phyloP scores from a whole-genome alignment of 1,284 basidiomycete genomes.

The Fomitopsis schrenkii region DNA sequence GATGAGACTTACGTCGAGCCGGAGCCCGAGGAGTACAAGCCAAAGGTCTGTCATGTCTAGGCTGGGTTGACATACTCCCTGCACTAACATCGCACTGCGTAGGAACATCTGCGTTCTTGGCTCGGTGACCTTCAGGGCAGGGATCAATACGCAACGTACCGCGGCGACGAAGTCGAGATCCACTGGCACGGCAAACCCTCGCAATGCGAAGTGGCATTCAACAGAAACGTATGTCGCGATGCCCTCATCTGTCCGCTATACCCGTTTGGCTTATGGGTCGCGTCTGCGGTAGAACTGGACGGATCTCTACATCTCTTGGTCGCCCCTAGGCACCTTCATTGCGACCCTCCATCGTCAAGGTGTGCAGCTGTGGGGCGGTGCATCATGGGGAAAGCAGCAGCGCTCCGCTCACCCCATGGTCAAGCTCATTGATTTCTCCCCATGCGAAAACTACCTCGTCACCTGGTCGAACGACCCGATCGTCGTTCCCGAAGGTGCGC shows the following conservation, averaged over 20 bases:
- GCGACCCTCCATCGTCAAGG: conserved; percentile 95
- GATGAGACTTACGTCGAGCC: conserved; percentile 86
- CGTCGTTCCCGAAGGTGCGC: conserved; percentile 77
- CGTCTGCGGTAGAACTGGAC: conserved; percentile 66
- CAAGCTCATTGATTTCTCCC: conserved; percentile 96
- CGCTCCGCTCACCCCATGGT: conserved; percentile 96
- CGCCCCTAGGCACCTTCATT: conserved; percentile 91
- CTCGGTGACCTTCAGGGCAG: conserved; percentile 89
- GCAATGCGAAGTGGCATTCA: conserved; percentile 77
- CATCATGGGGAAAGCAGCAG: conserved; percentile 82
- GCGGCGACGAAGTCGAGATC: conserved; percentile 88
- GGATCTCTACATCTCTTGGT: conserved; percentile 98
- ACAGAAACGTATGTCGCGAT: conserved; percentile 56
- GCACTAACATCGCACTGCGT: background rate
- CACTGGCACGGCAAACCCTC: conserved; percentile 94
- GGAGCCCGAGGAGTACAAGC: conserved; percentile 73
- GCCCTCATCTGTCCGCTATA: background rate
- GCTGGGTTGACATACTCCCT: too few relatives aligned
- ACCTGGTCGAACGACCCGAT: conserved; percentile 99
- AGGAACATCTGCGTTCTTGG: conserved; percentile 97
- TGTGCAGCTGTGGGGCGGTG: conserved; percentile 93
- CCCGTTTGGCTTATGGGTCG: background rate
- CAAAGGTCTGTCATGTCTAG: conserved; percentile 50
- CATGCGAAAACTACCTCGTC: conserved; percentile 95
- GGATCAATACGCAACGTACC: conserved; percentile 95